phyloP scores from a whole-genome alignment of 495 filamentous ascomycete genomes.

The Penicillium egyptiacum region DNA sequence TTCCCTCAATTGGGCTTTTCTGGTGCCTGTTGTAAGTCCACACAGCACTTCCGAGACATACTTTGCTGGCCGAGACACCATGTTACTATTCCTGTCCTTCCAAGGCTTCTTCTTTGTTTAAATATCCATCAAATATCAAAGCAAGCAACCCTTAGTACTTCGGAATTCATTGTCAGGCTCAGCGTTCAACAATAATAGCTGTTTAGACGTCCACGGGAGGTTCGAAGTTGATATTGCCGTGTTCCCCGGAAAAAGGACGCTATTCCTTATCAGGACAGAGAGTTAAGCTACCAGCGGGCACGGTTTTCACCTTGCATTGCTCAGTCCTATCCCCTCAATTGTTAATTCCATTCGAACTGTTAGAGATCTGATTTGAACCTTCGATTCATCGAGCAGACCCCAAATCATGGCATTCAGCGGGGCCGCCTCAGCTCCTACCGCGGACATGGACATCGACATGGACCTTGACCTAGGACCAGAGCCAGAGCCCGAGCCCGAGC shows the following conservation, averaged over 20 bases:
- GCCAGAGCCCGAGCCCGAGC: constrained; percentile 44
- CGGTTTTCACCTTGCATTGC: constrained; percentile 9
- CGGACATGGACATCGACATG: constrained; percentile 75
- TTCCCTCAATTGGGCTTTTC: too few species aligned
- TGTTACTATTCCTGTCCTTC: not conserved
- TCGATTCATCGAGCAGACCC: constrained; percentile 20
- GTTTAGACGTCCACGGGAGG: not conserved
- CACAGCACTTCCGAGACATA: not conserved
- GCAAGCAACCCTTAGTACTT: not conserved
- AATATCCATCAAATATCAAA: not conserved
- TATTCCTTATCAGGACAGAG: constrained; percentile 8
- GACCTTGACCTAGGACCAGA: constrained; percentile 63
- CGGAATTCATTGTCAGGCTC: not conserved
- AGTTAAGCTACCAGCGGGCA: constrained; percentile 9
- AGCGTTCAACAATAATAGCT: not conserved
- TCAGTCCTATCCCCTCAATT: not conserved
- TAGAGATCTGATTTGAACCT: not conserved
- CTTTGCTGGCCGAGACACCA: not conserved
- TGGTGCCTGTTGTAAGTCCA: too few species aligned
- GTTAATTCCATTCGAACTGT: not conserved
- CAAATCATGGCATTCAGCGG: constrained; percentile 14
- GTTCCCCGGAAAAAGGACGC: constrained; percentile 12
- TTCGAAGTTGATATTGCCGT: not conserved
- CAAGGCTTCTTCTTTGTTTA: not conserved
- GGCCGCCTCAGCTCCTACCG: constrained; percentile 11